Conservation (phyloP, 169 alveolate species). For the Babesia caballi region DNA sequence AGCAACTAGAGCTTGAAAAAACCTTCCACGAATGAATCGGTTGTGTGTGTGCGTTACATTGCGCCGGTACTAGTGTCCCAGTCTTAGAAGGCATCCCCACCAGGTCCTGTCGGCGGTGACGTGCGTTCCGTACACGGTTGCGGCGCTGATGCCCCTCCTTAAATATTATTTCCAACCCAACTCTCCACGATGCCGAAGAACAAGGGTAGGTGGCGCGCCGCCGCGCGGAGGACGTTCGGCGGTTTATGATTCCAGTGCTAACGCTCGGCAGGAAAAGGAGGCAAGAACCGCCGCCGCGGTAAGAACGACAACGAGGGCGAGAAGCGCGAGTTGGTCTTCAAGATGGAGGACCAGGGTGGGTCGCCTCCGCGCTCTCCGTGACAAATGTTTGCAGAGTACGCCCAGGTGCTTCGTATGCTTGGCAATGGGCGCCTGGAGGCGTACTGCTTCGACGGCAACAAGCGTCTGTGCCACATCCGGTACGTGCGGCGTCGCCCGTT, state of each 20-base stretch:
- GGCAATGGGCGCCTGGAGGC: slow-evolving; percentile 98
- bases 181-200: slow-evolving; percentile 83
- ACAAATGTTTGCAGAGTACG: slow-evolving; percentile 84
- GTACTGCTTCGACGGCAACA: slow-evolving; percentile 95
- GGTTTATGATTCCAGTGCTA: background rate
- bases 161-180: background rate
- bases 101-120: background rate
- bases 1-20: slow-evolving; percentile 57
- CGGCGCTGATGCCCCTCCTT: background rate
- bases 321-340: slow-evolving; percentile 91
- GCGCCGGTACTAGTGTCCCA: background rate
- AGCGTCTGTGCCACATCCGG: slow-evolving; percentile 96
- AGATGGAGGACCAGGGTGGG: slow-evolving; percentile 94
- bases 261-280: slow-evolving; percentile 91
- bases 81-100: background rate
- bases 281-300: slow-evolving; percentile 96
- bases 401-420: slow-evolving; percentile 94
- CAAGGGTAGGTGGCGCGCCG: slow-evolving; percentile 52
- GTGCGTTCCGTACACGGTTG: background rate
- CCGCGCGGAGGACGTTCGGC: background rate
- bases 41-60: background rate
- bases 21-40: background rate
- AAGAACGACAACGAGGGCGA: slow-evolving; percentile 92
- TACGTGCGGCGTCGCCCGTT: background rate
- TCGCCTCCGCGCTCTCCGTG: background rate